Evolutionary conservation across 495 filamentous ascomycete genomes (phyloP), one percentile per base, ranked within the genome.

Genomic region (Coniosporium apollinis): DNA sequence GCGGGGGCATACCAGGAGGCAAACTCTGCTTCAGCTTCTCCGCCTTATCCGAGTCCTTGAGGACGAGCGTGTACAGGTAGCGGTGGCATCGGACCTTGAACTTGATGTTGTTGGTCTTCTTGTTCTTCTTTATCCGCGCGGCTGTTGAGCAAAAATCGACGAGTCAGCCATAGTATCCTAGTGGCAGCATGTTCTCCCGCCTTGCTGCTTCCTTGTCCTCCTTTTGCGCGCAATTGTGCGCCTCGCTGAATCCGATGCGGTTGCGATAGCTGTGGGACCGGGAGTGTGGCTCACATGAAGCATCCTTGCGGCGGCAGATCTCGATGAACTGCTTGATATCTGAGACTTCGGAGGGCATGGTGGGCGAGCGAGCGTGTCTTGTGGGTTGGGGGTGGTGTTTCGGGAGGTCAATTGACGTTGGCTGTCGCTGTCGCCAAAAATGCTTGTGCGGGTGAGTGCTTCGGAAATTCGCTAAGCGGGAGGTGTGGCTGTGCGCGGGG

Each of bases 301-400:
- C 89, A 72, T 99, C 89, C 66, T 89, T 89, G 55, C 89, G 80
- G 64, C 86, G 76, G 79, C 82, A 93, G 70, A 96, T 87, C 81
- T 99, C 91, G 66, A 99, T 91, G 79, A 99, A 99, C 70, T 94
- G 66, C 82, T 96, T 99, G 78, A 99, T 94, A 55, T 96, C 91
- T 55, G 77, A 79, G 62, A 96, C 76, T 85, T 96, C 86, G 54
- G 74, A 72, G 77, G 89, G 89, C 89, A 99, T 99, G 46, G 34
- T 74, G 69, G 58, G 47, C 50, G 52, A 41, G n/a, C n/a, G n/a
- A n/a, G n/a, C n/a, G n/a, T n/a, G n/a, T n/a, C n/a, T n/a, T n/a
- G n/a, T n/a, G n/a, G n/a, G n/a, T n/a, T n/a, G n/a, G n/a, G n/a
- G n/a, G n/a, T n/a, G n/a, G n/a, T n/a, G n/a, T n/a, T n/a, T n/a